Base-by-base conservation (phyloP, 2,329 filamentous ascomycete species). In the Paraphaeosphaeria minitans region DNA sequence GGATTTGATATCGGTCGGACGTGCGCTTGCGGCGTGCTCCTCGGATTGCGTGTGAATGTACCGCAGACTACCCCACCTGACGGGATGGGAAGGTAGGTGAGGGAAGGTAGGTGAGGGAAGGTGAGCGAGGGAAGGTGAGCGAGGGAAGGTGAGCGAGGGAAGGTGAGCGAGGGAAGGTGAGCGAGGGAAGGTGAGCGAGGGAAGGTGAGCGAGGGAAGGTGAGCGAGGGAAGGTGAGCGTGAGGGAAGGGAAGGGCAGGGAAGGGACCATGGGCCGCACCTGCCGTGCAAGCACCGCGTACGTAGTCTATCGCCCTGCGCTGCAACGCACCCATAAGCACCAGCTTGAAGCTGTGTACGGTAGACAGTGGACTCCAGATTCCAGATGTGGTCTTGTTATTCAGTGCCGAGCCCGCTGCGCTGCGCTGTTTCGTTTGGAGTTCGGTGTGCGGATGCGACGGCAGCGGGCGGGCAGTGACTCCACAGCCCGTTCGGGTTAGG, bases 391-490 rank as follows among this genome's bases (percentile, higher is more conserved):
- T 39, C 16, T 13, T n/a, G 37, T 39, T 39, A 16, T 39, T n/a
- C 6, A 45, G 10, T 10, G 29, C 29, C 29, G 4, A 9, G 29
- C 7, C 29, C 29, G 29, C 29, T 31, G 7, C 29, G 29, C 29
- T 31, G 7, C 10, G 29, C 7, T 31, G 29, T 31, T 31, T 31
- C 10, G 29, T 31, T 31, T 31, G 29, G 29, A n/a, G 29, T 31
- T 8, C 51, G 51, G 51, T 37, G 13, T 41, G 35, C 49, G 51
- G 51, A 45, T 53, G 35, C 51, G 27, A 43, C 51, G 51, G 51
- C 51, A 53, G 51, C 51, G 51, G 50, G 37, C 50, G 50, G 50
- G 37, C 50, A 31, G 24, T 37, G 35, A 31, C 35, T 42, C 50
- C 37, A 42, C 41, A 24, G 27, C 51, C 51, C 24, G 29, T 45